Evolutionary conservation across 352 stramenopile species (phyloP).

Genomic region (Pythium insidiosum): DNA sequence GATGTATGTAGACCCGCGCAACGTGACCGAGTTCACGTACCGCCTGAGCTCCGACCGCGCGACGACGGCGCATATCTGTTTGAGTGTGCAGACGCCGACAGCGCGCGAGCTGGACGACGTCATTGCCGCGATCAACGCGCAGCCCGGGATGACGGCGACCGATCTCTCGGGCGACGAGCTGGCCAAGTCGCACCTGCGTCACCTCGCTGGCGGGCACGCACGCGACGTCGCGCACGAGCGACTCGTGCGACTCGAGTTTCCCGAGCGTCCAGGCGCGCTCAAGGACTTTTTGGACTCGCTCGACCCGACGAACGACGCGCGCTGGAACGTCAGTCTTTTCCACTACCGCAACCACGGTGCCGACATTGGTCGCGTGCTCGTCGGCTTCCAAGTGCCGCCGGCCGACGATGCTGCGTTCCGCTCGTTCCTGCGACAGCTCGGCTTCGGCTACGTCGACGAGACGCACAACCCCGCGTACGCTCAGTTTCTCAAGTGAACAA

Average conservation of each 20-base stretch:
- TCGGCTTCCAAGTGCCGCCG: constrained; percentile 91
- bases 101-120: constrained; percentile 55
- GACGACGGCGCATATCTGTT: constrained; percentile 87
- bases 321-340: constrained; percentile 98
- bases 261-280: constrained; percentile 85
- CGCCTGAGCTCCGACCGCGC: constrained; percentile 76
- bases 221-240: constrained; percentile 86
- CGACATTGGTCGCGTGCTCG: constrained; percentile 96
- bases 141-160: constrained; percentile 82
- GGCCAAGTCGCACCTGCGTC: constrained; percentile 92
- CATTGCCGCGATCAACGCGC: constrained; percentile 54
- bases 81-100: constrained; percentile 92
- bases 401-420: constrained; percentile 46
- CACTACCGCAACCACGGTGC: constrained; percentile 99
- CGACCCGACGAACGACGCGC: constrained; percentile 19
- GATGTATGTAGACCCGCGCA: constrained; percentile 43
- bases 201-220: constrained; percentile 91
- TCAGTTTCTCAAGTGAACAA: constrained; percentile 67
- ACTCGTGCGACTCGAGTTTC: constrained; percentile 96
- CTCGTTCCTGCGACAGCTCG: constrained; percentile 57
- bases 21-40: constrained; percentile 98
- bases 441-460: constrained; percentile 79
- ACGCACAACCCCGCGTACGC: constrained; percentile 76
- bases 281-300: constrained; percentile 92
- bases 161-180: constrained; percentile 96